Base-by-base conservation (phyloP, 2,329 filamentous ascomycete genomes). In the Aspergillus neotritici region DNA sequence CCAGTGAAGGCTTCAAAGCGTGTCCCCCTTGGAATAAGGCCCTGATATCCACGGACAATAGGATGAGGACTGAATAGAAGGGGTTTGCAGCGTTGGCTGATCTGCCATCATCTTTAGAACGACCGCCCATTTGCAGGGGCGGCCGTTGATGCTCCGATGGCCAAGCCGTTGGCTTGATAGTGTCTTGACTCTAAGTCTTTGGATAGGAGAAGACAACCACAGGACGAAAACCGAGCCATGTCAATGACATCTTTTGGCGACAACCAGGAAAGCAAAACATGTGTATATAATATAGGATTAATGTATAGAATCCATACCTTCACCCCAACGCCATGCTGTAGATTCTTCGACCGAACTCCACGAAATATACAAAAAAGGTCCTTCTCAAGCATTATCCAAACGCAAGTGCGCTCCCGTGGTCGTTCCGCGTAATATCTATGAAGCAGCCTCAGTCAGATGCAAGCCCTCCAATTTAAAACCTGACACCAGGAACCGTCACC, bases 31-130 rank as follows among this genome's bases (percentile, higher is more conserved):
- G 44, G 52, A 60, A 60, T 57, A 55, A 58, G 43, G 51, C 48
- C 54, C 39, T 37, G 33, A 35, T 48, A 51, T 50, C 56, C 55
- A 53, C 46, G 12, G 36, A 47, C 28, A 38, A 16, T 12, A 40
- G 56, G 52, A 53, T 38, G 37, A 43, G 41, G 53, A 49, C 53
- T 54, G 51, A 57, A 58, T 56, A 55, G 41, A 49, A 49, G 41
- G 57, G 58, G 52, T 37, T 37, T 40, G 21, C 25, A 11, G 34
- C 30, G 41, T 37, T 21, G 31, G 21, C 17, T 60, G 43, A 64
- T 73, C 54, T 73, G 48, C 71, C 71, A 73, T 70, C 68, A 60
- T 63, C 63, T 73, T 71, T 73, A 74, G 71, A 68, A 66, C 58
- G 63, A 64, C 63, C 57, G 61, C 58, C 63, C 62, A 69, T 63